These are phyloP conservation scores for Dichotomopilus funicola DNA, from an alignment of 2,329 filamentous ascomycete species.

Conservation along the genomic window DNA sequence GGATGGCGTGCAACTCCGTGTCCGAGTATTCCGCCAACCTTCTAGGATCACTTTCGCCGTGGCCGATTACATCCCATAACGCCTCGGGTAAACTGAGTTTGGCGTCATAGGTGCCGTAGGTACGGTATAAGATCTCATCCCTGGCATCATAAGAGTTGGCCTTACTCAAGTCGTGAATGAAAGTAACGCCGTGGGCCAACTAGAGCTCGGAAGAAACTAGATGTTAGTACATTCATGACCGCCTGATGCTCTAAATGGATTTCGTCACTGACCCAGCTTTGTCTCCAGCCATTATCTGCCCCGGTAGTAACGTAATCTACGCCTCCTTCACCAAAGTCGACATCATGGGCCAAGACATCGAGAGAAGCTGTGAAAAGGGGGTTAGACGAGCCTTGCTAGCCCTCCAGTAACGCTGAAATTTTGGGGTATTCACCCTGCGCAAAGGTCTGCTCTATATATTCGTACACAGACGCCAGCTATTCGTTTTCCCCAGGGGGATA, in stretches of 20 bases:
- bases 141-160: too few relatives aligned
- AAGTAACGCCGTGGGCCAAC: background rate
- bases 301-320: background rate
- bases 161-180: background rate
- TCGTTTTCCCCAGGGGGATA: background rate
- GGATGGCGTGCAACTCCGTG: background rate
- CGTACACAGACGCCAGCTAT: background rate
- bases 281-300: background rate
- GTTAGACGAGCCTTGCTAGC: background rate
- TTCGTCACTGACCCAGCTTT: background rate
- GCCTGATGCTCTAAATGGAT: too few relatives aligned
- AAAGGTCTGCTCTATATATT: background rate
- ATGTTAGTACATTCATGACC: too few relatives aligned
- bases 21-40: too few relatives aligned
- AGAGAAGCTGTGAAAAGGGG: background rate
- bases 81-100: too few relatives aligned
- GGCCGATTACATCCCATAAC: too few relatives aligned
- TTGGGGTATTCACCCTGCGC: background rate
- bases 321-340: background rate
- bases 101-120: too few relatives aligned
- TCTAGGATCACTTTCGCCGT: too few relatives aligned
- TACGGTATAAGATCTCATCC: too few relatives aligned
- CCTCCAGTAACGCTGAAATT: background rate
- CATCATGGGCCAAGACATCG: background rate
- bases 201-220: background rate